These are phyloP conservation scores for Epichloe coenophiala DNA, from an alignment of 2,329 filamentous ascomycete species.

Conservation along the genomic window DNA sequence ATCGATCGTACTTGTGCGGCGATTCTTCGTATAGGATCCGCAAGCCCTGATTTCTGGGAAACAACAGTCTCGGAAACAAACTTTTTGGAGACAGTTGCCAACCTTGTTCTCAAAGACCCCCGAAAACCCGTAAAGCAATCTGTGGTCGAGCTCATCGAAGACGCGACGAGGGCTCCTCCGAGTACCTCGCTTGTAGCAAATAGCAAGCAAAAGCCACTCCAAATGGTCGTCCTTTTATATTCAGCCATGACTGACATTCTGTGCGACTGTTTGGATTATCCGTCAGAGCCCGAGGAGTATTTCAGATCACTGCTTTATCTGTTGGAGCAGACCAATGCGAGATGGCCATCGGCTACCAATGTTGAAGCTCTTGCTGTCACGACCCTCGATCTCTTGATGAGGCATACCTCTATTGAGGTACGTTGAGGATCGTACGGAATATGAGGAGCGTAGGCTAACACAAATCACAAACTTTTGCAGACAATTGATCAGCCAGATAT, in stretches of 20 bases:
- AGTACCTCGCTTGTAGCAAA: background rate
- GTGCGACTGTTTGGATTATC: constrained; percentile 16
- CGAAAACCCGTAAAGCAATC: constrained; percentile 15
- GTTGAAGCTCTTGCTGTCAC: constrained; percentile 17
- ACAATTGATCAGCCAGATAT: constrained; percentile 14
- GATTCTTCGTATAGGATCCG: constrained; percentile 17
- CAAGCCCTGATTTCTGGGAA: constrained; percentile 17
- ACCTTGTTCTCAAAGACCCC: constrained; percentile 16
- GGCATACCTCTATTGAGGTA: constrained; percentile 28
- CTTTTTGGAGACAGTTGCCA: constrained; percentile 12
- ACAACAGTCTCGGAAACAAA: constrained; percentile 10
- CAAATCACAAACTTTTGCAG: constrained; percentile 5
- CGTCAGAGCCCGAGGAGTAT: constrained; percentile 29
- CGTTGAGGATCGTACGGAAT: constrained; percentile 5
- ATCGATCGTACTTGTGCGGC: constrained; percentile 15
- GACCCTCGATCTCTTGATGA: constrained; percentile 21
- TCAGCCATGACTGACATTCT: constrained; percentile 21
- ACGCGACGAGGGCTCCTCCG: constrained; percentile 9
- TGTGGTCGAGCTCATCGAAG: constrained; percentile 21
- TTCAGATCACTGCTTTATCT: constrained; percentile 24
- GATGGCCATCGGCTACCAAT: constrained; percentile 16
- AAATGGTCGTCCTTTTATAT: constrained; percentile 17
- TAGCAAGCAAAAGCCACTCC: background rate
- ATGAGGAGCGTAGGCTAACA: background rate
- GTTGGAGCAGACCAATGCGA: background rate